Conservation (phyloP, 1,284 basidiomycete species). For the Vanrija sp. region DNA sequence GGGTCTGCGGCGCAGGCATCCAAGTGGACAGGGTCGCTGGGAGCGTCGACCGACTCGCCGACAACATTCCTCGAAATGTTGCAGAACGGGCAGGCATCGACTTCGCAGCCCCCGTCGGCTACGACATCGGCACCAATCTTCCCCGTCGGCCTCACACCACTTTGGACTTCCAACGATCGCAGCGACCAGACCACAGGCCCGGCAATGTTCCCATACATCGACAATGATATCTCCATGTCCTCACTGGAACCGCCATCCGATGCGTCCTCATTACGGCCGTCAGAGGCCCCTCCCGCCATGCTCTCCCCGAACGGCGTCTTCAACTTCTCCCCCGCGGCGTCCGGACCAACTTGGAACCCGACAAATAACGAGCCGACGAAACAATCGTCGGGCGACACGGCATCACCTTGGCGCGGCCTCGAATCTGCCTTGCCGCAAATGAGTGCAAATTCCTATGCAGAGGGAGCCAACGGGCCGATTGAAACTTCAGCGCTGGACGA, state of each 20-base stretch:
- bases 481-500: conserved; percentile 1
- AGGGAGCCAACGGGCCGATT: conserved; percentile 5
- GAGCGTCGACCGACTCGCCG: conserved; percentile 21
- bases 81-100: not conserved
- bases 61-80: conserved; percentile 45
- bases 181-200: conserved; percentile 21
- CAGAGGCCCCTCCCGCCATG: conserved; percentile 11
- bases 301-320: conserved; percentile 39
- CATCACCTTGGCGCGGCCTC: conserved; percentile 5
- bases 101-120: not conserved
- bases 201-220: conserved; percentile 14
- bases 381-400: not conserved
- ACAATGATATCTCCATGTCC: not conserved
- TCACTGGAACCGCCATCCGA: not conserved
- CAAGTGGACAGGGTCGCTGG: not conserved
- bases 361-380: no score
- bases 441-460: not conserved
- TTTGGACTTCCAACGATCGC: conserved; percentile 15
- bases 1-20: no score
- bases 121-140: no score
- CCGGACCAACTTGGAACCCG: not conserved
- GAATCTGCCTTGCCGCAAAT: not conserved
- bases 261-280: not conserved
- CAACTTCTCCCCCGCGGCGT: conserved; percentile 36
- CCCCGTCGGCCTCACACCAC: not conserved